phyloP scores from a whole-genome alignment of 2,329 filamentous ascomycete species.

The Eurotiales sp. region DNA sequence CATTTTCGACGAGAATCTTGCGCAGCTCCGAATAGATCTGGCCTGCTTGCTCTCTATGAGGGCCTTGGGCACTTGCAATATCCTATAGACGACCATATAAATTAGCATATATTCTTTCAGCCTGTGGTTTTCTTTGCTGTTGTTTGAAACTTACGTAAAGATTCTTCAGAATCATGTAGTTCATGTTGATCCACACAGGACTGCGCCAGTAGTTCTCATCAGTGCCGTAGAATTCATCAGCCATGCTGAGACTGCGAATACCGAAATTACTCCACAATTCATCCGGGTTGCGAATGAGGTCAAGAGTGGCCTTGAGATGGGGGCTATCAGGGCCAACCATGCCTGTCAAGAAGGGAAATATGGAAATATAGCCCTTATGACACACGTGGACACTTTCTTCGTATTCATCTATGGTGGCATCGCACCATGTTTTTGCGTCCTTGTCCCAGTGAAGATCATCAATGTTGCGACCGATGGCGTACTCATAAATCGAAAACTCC shows the following conservation, averaged over 20 bases:
- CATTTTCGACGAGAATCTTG: slow-evolving; percentile 80
- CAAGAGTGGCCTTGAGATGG: slow-evolving; percentile 69
- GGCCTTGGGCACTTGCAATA: slow-evolving; percentile 61
- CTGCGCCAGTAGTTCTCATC: slow-evolving; percentile 97
- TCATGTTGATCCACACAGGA: slow-evolving; percentile 94
- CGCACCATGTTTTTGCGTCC: slow-evolving; percentile 78
- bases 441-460: slow-evolving; percentile 92
- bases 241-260: slow-evolving; percentile 83
- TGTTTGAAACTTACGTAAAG: slow-evolving; percentile 63
- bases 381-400: slow-evolving; percentile 88
- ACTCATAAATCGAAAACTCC: slow-evolving; percentile 67
- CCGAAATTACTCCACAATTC: slow-evolving; percentile 89
- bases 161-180: slow-evolving; percentile 78
- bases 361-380: slow-evolving; percentile 92
- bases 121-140: neutral
- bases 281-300: slow-evolving; percentile 73
- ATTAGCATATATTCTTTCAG: neutral
- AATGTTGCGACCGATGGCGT: slow-evolving; percentile 78
- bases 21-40: slow-evolving; percentile 73
- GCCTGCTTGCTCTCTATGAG: slow-evolving; percentile 64
- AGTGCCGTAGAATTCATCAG: slow-evolving; percentile 78
- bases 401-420: slow-evolving; percentile 91
- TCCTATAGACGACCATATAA: no score
- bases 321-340: slow-evolving; percentile 70
- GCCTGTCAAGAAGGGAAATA: slow-evolving; percentile 88